These are phyloP conservation scores for Eucalyptus dawsonii DNA, from an alignment of 345 rosid genomes.

Conservation along the genomic window DNA sequence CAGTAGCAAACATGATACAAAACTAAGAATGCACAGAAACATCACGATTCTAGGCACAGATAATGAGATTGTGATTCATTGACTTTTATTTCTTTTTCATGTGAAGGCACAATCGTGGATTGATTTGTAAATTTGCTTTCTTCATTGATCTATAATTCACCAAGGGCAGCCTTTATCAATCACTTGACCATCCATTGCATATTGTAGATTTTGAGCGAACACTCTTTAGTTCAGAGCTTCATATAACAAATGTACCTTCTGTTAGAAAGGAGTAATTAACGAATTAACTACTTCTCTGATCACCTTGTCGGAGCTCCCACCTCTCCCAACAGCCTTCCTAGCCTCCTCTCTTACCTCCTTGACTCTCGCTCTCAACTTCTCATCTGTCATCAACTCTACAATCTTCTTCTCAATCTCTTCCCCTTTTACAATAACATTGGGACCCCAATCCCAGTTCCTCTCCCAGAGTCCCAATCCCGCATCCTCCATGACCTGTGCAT, in stretches of 20 bases:
- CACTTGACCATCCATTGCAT: not conserved
- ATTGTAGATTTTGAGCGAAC: not conserved
- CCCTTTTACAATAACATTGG: not conserved
- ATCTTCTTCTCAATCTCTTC: slow-evolving; percentile 15
- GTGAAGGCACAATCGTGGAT: not conserved
- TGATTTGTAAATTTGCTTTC: not conserved
- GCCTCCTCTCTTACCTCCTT: slow-evolving; percentile 4
- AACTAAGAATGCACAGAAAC: no score
- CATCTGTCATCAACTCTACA: slow-evolving; percentile 8
- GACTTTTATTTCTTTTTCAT: not conserved
- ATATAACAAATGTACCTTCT: not conserved
- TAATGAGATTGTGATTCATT: not conserved
- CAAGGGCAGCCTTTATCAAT: not conserved
- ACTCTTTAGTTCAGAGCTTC: not conserved
- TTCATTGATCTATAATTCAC: not conserved
- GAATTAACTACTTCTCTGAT: not conserved
- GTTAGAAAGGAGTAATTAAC: not conserved
- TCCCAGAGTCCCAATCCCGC: slow-evolving; percentile 12
- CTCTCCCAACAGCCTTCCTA: slow-evolving; percentile 3
- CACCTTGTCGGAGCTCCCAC: not conserved
- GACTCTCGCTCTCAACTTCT: slow-evolving; percentile 5
- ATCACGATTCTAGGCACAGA: not conserved
- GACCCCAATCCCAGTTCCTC: slow-evolving; percentile 15
- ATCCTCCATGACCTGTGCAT: slow-evolving; percentile 8
- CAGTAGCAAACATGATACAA: no score